These are phyloP conservation scores for Cordyceps cicadae DNA, from an alignment of 2,329 filamentous ascomycete species.

Conservation along the genomic window DNA sequence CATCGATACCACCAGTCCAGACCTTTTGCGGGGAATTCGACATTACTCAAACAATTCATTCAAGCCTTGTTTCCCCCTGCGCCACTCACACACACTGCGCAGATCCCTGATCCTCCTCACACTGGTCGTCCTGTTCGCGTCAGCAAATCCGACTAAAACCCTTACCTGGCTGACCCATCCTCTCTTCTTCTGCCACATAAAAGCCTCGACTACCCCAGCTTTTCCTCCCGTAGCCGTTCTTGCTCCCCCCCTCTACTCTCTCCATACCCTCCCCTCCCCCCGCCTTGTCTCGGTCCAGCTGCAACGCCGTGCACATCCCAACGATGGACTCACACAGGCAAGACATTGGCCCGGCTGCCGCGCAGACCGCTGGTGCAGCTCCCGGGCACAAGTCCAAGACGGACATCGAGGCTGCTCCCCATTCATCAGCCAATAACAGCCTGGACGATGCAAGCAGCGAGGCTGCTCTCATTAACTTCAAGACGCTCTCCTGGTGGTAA, in stretches of 20 bases:
- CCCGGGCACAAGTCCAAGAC: neutral
- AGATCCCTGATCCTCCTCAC: neutral
- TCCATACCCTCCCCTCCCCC: neutral
- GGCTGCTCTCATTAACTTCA: slow-evolving; percentile 25
- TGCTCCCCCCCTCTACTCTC: neutral
- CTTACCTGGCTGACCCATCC: neutral
- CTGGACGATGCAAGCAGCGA: slow-evolving; percentile 5
- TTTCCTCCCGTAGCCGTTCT: neutral
- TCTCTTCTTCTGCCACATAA: neutral
- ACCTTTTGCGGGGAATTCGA: neutral
- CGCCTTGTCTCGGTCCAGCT: neutral
- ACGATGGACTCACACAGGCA: neutral
- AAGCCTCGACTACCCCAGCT: slow-evolving; percentile 1
- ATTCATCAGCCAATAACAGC: neutral
- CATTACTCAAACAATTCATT: neutral
- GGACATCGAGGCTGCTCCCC: slow-evolving; percentile 1
- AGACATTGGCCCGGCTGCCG: neutral
- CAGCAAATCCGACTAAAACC: neutral
- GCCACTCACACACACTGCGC: neutral
- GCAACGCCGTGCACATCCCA: neutral
- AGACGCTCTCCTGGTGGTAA: slow-evolving; percentile 31
- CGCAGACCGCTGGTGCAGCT: neutral
- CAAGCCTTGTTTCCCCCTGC: neutral
- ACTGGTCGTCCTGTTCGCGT: neutral
- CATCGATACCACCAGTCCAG: neutral